Conservation (phyloP, 805 yeast species). For the Metschnikowia henanensis region DNA sequence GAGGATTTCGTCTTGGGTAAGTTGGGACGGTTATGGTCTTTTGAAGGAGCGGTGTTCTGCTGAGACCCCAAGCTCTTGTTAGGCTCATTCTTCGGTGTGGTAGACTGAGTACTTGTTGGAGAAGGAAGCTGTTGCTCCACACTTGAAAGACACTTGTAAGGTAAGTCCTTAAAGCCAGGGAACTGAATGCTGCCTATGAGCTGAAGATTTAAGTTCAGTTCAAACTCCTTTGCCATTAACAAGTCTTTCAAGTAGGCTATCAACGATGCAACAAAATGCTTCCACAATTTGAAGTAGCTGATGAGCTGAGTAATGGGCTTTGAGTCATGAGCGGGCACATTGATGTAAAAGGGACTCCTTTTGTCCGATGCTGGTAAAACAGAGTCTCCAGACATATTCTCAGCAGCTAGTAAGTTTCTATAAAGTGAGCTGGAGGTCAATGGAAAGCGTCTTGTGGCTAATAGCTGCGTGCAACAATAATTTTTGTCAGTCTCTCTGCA, state of each 20-base stretch:
- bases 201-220: slow-evolving; percentile 36
- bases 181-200: slow-evolving; percentile 38
- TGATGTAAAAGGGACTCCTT: slow-evolving; percentile 38
- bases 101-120: slow-evolving; percentile 10
- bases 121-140: slow-evolving; percentile 17
- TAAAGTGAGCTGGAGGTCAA: not conserved
- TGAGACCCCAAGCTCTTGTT: slow-evolving; percentile 9
- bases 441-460: not conserved
- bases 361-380: slow-evolving; percentile 35
- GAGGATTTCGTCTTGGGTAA: slow-evolving; percentile 26
- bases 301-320: slow-evolving; percentile 41
- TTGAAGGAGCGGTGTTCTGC: slow-evolving; percentile 3
- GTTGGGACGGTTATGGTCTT: slow-evolving; percentile 21
- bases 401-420: not conserved
- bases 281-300: slow-evolving; percentile 41
- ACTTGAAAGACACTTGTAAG: slow-evolving; percentile 18
- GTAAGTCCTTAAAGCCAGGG: slow-evolving; percentile 46
- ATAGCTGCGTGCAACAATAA: too few species aligned
- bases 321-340: slow-evolving; percentile 39
- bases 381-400: slow-evolving; percentile 8
- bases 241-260: slow-evolving; percentile 42
- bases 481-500: too few species aligned
- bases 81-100: slow-evolving; percentile 18
- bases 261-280: slow-evolving; percentile 37
- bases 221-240: slow-evolving; percentile 46